These are phyloP conservation scores for Arctium minus DNA, from an alignment of 129 eudicot genomes.

Conservation along the genomic window DNA sequence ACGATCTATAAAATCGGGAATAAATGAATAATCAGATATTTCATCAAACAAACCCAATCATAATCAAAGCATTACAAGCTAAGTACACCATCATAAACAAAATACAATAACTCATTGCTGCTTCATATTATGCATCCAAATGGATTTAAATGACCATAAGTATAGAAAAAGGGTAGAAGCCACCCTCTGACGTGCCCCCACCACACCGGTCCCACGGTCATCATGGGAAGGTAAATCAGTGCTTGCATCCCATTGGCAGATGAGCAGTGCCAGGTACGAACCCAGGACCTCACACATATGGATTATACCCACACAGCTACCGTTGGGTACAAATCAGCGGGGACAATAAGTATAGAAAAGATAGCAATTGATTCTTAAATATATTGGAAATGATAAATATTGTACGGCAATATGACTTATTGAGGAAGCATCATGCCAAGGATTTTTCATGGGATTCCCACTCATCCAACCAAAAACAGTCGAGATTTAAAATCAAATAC, in stretches of 20 bases:
- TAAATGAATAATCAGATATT: background rate
- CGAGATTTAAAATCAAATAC: background rate
- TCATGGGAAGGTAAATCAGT: too few relatives aligned
- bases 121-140: background rate
- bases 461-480: constrained; percentile 13
- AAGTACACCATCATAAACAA: background rate
- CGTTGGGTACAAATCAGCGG: too few relatives aligned
- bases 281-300: too few relatives aligned
- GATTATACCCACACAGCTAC: too few relatives aligned
- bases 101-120: background rate
- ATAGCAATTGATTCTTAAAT: background rate
- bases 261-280: too few relatives aligned
- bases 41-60: background rate
- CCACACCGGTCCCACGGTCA: too few relatives aligned
- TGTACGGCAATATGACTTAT: background rate
- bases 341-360: background rate
- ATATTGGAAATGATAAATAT: background rate
- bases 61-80: background rate
- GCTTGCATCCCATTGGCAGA: too few relatives aligned
- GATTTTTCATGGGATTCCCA: constrained; percentile 7
- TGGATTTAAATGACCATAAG: background rate
- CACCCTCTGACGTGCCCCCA: too few relatives aligned
- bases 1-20: constrained; percentile 11
- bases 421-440: constrained; percentile 8
- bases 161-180: background rate